A percentile compares a stretch with the other conserved stretches of the same genome.
Conservation (phyloP, 495 filamentous ascomycete genomes). For the Margaritispora aquatica region DNA sequence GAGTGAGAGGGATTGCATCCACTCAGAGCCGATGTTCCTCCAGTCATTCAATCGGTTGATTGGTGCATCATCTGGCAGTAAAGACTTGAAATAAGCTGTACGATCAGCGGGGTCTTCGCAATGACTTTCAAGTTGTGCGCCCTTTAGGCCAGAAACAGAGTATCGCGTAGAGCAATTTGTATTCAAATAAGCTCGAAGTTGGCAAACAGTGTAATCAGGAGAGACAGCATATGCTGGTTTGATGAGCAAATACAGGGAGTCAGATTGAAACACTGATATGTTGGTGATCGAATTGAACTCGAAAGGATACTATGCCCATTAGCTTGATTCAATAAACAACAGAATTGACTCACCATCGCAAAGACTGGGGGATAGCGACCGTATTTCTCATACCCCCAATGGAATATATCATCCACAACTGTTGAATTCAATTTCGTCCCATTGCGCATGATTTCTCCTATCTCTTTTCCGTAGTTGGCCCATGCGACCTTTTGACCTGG, state of each 20-base stretch:
- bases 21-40: conserved; percentile 50
- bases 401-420: conserved; percentile 62
- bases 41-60: conserved; percentile 40
- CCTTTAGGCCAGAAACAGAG: conserved; percentile 47
- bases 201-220: conserved; percentile 53
- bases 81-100: conserved; percentile 42
- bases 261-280: conserved; percentile 31
- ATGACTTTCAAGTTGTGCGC: conserved; percentile 43
- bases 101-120: conserved; percentile 51
- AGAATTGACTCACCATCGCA: conserved; percentile 33
- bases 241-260: conserved; percentile 59
- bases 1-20: conserved; percentile 51
- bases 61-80: conserved; percentile 25
- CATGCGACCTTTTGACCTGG: conserved; percentile 18
- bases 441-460: conserved; percentile 22
- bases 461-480: conserved; percentile 23
- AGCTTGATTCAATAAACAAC: not conserved
- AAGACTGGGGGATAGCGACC: conserved; percentile 55
- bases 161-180: conserved; percentile 58
- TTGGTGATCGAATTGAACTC: conserved; percentile 63
- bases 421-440: conserved; percentile 47
- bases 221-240: conserved; percentile 29
- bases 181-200: conserved; percentile 49
- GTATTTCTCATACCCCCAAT: conserved; percentile 44
- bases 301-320: conserved; percentile 41